Conservation (phyloP, 495 filamentous ascomycete species). For the Zalerion maritima region DNA sequence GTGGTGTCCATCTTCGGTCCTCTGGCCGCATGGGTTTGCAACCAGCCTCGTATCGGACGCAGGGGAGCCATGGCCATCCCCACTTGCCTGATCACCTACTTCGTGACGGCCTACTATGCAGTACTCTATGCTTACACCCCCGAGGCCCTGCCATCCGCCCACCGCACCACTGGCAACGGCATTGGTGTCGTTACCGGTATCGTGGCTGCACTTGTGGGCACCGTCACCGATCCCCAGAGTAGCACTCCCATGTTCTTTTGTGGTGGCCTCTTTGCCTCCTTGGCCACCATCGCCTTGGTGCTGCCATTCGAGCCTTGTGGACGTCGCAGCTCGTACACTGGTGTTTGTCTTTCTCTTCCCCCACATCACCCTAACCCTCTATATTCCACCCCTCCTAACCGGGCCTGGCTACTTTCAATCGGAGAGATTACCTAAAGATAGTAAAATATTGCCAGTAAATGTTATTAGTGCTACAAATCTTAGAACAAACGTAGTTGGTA, state of each 20-base stretch:
- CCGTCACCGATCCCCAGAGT: conserved; percentile 41
- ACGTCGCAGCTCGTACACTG: conserved; percentile 41
- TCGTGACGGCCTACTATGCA: conserved; percentile 59
- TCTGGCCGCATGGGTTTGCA: conserved; percentile 49
- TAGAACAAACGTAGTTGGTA: too few species aligned
- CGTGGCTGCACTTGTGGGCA: conserved; percentile 48
- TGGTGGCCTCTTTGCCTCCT: conserved; percentile 47
- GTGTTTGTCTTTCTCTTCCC: too few species aligned
- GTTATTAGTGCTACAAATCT: too few species aligned
- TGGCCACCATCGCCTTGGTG: conserved; percentile 42
- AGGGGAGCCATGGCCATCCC: conserved; percentile 54
- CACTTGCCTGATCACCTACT: conserved; percentile 51
- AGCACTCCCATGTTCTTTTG: conserved; percentile 55
- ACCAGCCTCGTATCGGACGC: conserved; percentile 39
- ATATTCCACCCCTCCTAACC: too few species aligned
- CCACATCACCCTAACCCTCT: too few species aligned
- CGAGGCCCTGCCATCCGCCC: conserved; percentile 49
- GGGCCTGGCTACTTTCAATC: too few species aligned
- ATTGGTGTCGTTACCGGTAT: conserved; percentile 63
- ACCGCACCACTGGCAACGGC: conserved; percentile 57
- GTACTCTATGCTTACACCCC: conserved; percentile 51
- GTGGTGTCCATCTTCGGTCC: conserved; percentile 50
- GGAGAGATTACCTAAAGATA: too few species aligned
- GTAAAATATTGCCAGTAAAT: too few species aligned
- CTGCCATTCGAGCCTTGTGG: conserved; percentile 65